phyloP scores from a whole-genome alignment of 768 basidiomycete species.

The Amanita pallidorosea region DNA sequence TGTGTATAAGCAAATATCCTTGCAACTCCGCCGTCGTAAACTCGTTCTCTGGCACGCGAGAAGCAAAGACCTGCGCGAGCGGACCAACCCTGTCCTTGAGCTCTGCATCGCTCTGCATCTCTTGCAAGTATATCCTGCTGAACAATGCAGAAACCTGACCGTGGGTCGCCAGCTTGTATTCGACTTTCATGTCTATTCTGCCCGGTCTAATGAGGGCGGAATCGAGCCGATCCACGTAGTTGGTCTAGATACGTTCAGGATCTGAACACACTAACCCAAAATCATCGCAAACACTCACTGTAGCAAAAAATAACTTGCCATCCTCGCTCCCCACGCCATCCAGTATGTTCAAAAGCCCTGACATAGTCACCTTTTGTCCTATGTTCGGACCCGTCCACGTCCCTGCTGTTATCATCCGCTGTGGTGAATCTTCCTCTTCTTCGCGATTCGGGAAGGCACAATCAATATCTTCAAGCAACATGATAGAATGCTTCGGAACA shows the following conservation, averaged over 20 bases:
- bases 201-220: slow-evolving; percentile 46
- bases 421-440: slow-evolving; percentile 21
- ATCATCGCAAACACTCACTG: slow-evolving; percentile 20
- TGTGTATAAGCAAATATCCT: slow-evolving; percentile 40
- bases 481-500: slow-evolving; percentile 41
- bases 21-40: slow-evolving; percentile 55
- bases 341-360: slow-evolving; percentile 45
- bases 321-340: slow-evolving; percentile 55
- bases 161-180: slow-evolving; percentile 37
- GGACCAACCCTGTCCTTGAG: not conserved
- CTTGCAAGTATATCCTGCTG: slow-evolving; percentile 34
- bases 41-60: slow-evolving; percentile 30
- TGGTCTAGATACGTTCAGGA: slow-evolving; percentile 26
- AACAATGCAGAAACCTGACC: slow-evolving; percentile 39
- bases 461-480: slow-evolving; percentile 53
- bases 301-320: slow-evolving; percentile 52
- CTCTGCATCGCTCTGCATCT: slow-evolving; percentile 10
- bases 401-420: not conserved
- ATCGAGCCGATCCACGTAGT: slow-evolving; percentile 45
- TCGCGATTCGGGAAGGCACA: slow-evolving; percentile 44
- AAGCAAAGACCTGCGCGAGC: slow-evolving; percentile 32
- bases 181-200: slow-evolving; percentile 42
- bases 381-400: too few species aligned
- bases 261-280: not conserved
- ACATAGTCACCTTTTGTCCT: slow-evolving; percentile 31